Evolutionary conservation across 2,329 filamentous ascomycete species (phyloP), one percentile per base, ranked within the genome.

Genomic region (Colletotrichum acutatum): DNA sequence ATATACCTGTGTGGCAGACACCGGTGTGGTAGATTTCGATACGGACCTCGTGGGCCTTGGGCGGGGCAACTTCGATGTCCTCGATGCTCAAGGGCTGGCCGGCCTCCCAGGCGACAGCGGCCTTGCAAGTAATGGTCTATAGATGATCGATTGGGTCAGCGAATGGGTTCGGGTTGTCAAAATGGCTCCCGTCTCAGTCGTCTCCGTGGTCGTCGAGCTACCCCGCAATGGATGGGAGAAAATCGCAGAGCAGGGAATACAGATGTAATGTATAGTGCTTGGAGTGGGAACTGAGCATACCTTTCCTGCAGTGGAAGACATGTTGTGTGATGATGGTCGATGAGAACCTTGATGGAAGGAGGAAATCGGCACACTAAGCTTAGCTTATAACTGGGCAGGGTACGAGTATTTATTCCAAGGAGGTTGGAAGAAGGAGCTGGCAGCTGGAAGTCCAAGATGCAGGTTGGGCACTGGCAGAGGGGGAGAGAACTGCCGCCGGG

Each of bases 1-100:
- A 73, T 78, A 52, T 49, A 97, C 94, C 94, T 82, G 96, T 99
- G 87, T 99, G 97, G 89, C 97, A 99, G 82, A 99, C 97, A 85
- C 97, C 97, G 66, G 97, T 99, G 88, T 98, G 97, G 89, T 96
- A 93, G 83, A 98, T 94, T 88, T 98, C 87, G 82, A 99, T 98
- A 79, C 97, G 94, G 81, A 99, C 97, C 87, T 99, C 97, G 86
- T 97, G 91, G 74, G 96, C 95, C 85, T 89, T 92, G 73, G 97
- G 97, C 75, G 96, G 93, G 66, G 89, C 91, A 76, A 99, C 97
- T 86, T 98, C 95, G 79, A 99, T 89, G 78, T 97, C 94, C 86
- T 99, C 97, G 78, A 98, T 90, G 79, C 88, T 91, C 76, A 99
- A 90, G 77, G 94, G 92, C 87, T 98, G 94, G 82, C 94, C 95